Conservation (phyloP, 177 flowering plant genomes). For the Vitis hybrid region DNA sequence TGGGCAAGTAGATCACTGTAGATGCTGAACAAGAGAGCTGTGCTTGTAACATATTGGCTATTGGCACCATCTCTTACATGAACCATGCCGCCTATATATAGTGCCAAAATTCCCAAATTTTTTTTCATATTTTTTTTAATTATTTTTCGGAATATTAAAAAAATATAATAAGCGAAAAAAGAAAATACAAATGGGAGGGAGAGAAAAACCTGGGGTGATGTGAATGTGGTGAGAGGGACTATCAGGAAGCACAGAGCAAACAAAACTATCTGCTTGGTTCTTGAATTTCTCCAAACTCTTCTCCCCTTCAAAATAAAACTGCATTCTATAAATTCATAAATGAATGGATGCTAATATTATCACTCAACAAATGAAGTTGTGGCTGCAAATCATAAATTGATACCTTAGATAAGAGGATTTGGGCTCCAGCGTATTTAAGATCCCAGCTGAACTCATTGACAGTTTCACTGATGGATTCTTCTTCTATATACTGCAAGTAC, state of each 20-base stretch:
- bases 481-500: slow-evolving; percentile 54
- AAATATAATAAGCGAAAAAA: not conserved
- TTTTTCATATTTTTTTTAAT: no score
- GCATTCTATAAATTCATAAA: slow-evolving; percentile 15
- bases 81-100: slow-evolving; percentile 57
- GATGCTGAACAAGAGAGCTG: slow-evolving; percentile 59
- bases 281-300: slow-evolving; percentile 45
- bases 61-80: slow-evolving; percentile 93
- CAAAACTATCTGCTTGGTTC: slow-evolving; percentile 64
- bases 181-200: slow-evolving; percentile 2
- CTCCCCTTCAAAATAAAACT: slow-evolving; percentile 64
- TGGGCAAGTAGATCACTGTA: slow-evolving; percentile 65
- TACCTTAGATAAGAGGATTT: slow-evolving; percentile 70
- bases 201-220: slow-evolving; percentile 60
- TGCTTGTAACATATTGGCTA: slow-evolving; percentile 72
- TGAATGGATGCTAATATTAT: not conserved
- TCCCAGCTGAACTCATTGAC: slow-evolving; percentile 93
- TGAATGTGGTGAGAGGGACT: slow-evolving; percentile 62
- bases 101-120: no score
- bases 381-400: no score
- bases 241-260: slow-evolving; percentile 70
- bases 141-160: no score
- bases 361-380: no score
- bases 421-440: slow-evolving; percentile 86
- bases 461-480: slow-evolving; percentile 56